Evolutionary conservation across 805 yeast species (phyloP), one percentile per base, ranked within the genome.

Genomic region (Teunomyces kruisii): DNA sequence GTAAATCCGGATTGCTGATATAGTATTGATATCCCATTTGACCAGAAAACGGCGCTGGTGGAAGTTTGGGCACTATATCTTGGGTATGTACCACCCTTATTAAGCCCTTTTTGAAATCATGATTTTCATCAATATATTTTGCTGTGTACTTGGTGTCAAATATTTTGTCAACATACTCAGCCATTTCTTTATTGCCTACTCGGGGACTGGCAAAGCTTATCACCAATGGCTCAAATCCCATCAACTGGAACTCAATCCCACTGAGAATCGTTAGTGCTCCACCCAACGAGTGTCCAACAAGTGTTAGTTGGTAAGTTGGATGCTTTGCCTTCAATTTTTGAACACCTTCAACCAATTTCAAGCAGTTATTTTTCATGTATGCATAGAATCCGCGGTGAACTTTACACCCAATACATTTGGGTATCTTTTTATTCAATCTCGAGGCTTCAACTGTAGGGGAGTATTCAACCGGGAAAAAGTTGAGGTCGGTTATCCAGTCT

Each of bases 221-320:
- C 1, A 84, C 78, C 32, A 74, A 57, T 0, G 86, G 84, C 6
- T 76, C 59, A 45, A 65, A 66, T 0, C 88, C 88, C 56, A 77
- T 50, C 14, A 79, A 54, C 44, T 74, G 64, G 39, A 83, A 68
- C 54, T 86, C 94, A 16, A 81, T 69, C 0, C 86, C 92, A 7
- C 79, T 74, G 28, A 87, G 62, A 3, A 73, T 63, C 1, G 90
- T 84, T 42, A 84, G 60, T 0, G 91, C 90, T 6, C 84, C 95
- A 3, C 90, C 91, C 33, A 87, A 62, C 0, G 94, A 87, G 62
- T 88, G 96, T 0, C 95, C 95, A 1, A 82, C 68, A 1, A 84
- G 71, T 1, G 77, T 70, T 4, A 85, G 46, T 15, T 68, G 58
- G 57, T 81, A 84, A 17, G 70, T 74, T 0, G 81, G 78, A 54